Conservation (phyloP, 257 asterid species). For the Solanum bulbocastanum region DNA sequence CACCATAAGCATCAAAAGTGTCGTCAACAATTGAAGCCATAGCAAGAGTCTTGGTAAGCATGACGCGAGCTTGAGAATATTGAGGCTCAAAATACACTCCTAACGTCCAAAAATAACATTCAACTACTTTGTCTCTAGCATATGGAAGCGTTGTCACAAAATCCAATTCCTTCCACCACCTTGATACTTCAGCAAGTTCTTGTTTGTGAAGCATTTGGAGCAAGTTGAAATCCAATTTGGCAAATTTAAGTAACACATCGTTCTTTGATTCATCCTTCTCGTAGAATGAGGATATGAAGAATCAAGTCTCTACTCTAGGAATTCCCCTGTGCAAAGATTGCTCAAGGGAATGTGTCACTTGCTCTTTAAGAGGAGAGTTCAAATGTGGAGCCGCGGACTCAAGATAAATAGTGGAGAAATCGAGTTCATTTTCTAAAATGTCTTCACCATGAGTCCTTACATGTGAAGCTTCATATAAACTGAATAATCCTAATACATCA, state of each 20-base stretch:
- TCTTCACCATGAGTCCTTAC: neutral
- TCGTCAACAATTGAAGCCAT: too few relatives aligned
- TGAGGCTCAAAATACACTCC: slow-evolving; percentile 9
- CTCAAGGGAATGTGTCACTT: slow-evolving; percentile 15
- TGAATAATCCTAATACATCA: slow-evolving; percentile 5
- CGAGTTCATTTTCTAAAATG: neutral
- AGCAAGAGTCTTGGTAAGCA: neutral
- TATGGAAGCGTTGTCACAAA: slow-evolving; percentile 4
- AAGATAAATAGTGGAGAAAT: neutral
- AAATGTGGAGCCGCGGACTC: neutral
- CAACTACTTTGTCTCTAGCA: slow-evolving; percentile 15
- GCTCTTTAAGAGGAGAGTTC: slow-evolving; percentile 6
- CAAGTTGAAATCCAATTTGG: neutral
- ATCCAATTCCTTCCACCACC: slow-evolving; percentile 11
- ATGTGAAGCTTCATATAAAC: slow-evolving; percentile 30
- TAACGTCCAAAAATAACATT: slow-evolving; percentile 11
- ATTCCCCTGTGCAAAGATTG: slow-evolving; percentile 14
- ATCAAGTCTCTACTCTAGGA: neutral
- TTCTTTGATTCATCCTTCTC: slow-evolving; percentile 8
- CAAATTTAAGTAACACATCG: neutral
- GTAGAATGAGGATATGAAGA: slow-evolving; percentile 5
- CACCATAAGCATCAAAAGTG: too few relatives aligned
- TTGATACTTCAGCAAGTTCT: slow-evolving; percentile 14
- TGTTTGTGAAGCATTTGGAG: neutral
- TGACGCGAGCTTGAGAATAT: neutral